Base-by-base conservation (phyloP, 306 rosid species). In the Malus orientalis region DNA sequence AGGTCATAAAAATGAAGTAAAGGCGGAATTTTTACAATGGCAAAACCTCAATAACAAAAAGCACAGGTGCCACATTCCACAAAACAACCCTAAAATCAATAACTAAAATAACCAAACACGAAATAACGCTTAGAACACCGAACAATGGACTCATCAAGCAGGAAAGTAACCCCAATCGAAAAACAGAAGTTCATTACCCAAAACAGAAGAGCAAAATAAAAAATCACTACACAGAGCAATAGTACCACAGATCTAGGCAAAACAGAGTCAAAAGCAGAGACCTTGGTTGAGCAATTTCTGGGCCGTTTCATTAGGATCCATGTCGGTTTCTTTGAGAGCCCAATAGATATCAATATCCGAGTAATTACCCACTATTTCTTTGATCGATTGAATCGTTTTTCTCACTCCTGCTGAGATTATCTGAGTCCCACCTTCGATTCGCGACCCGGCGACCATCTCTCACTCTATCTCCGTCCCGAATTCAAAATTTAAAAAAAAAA, bases 281-380 rank as follows among this genome's bases (percentile, higher is more conserved):
- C 99, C 99, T 91, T 96, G 99, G 87, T 84, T 81, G 55, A 96
- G 98, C 92, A 96, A 88, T 85, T 89, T 92, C 91, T 92, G 96
- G n/a, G 96, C 53, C n/a, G 99, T 91, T 81, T 96, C 99, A 69
- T 96, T 91, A 82, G 99, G 99, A 85, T 96, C 99, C 99, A 96
- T 96, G 86, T 92, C 78, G 33, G 85, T 67, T 76, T 96, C 99
- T 81, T 85, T 91, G n/a, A 96, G 97, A 66, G 93, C 80, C 30
- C 74, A 86, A 81, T 96, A 96, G 66, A 96, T 96, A 88, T 96
- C 99, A 68, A 88, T 87, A 74, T 92, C 98, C 51, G 98, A 96
- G 83, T 91, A 93, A 73, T 87, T 73, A 18, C 98, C 90, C 53
- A 96, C 98, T 59, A 96, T 86, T 77, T 96, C 99, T 70, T 89